Evolutionary conservation across 768 basidiomycete species (phyloP), one percentile per base, ranked within the genome.

Genomic region (Mycena haematopus): DNA sequence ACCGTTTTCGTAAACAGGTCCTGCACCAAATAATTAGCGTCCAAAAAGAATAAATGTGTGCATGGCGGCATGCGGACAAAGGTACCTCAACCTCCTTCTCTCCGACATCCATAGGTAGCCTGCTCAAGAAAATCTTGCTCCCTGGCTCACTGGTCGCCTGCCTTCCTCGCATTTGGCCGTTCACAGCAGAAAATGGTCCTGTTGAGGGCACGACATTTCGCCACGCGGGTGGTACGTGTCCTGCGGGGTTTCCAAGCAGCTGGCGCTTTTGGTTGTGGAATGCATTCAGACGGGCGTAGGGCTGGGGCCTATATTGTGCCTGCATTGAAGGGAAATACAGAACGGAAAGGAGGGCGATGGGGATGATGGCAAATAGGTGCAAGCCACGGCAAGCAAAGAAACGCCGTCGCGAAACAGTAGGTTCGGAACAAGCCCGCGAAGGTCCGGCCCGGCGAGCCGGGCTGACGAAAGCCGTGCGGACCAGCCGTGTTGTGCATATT

Each of bases 1-100:
- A 31, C 29, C 0, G 91, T 93, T 73, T 88, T 91, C 65, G 77
- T 82, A 73, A 93, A 92, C 54, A 93, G 77, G 42, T 90, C 87
- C 91, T 93, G 22, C 10, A 25, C 6, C 10, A 31, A 31, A 31
- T 4, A 9, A 31, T 31, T 31, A 31, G 9, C 13, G 21, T 29
- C 14, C 2, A 9, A 31, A 9, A n/a, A n/a, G n/a, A n/a, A n/a
- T n/a, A 33, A 11, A 33, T 33, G 31, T 33, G 36, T 36, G 36
- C 36, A 36, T 36, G 14, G 13, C 36, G 5, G 29, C 36, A 50
- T 9, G 22, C 17, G 22, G 22, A 33, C 36, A 56, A 7, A 69
- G 79, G 73, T 70, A 86, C 90, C 80, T 89, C 85, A 36, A 92
- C 82, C 65, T 92, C 90, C 52, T 79, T 78, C 62, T 89, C 86